Percentiles rank a stretch among this genome's conserved stretches.
These are phyloP conservation scores for Aureobasidium sp. DNA, from an alignment of 2,329 filamentous ascomycete genomes.

Conservation along the genomic window DNA sequence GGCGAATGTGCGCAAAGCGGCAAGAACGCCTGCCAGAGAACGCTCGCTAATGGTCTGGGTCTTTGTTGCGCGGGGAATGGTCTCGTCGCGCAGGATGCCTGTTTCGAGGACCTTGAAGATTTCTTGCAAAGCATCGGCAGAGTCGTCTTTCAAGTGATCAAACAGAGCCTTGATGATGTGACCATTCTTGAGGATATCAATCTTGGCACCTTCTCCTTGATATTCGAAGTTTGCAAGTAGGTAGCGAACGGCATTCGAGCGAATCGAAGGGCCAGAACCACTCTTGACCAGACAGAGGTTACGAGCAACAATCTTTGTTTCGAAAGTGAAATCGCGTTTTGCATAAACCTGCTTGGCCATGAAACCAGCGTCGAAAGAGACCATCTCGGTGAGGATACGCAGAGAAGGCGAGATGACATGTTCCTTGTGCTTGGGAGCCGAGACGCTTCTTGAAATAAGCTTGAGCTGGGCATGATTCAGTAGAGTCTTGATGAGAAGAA, in stretches of 20 bases:
- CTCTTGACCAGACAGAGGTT: slow-evolving; percentile 66
- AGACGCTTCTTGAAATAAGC: slow-evolving; percentile 69
- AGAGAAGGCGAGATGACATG: slow-evolving; percentile 84
- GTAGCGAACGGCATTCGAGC: slow-evolving; percentile 77
- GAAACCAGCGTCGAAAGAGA: slow-evolving; percentile 76
- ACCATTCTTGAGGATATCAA: slow-evolving; percentile 71
- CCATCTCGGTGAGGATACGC: slow-evolving; percentile 77
- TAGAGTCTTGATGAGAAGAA: slow-evolving; percentile 72
- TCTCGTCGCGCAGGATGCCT: slow-evolving; percentile 66
- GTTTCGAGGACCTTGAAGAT: slow-evolving; percentile 64
- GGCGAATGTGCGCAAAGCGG: slow-evolving; percentile 52
- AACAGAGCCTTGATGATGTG: slow-evolving; percentile 64
- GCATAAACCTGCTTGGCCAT: slow-evolving; percentile 68
- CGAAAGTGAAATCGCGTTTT: slow-evolving; percentile 67
- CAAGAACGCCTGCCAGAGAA: slow-evolving; percentile 64
- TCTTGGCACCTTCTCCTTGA: slow-evolving; percentile 68
- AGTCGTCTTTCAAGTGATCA: slow-evolving; percentile 69
- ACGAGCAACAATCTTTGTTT: slow-evolving; percentile 62
- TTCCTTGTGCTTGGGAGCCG: slow-evolving; percentile 73
- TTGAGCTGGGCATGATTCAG: slow-evolving; percentile 75
- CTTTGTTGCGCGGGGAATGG: slow-evolving; percentile 67
- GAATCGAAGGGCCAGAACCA: slow-evolving; percentile 66
- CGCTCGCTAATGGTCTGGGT: slow-evolving; percentile 67
- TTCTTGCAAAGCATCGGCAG: slow-evolving; percentile 66
- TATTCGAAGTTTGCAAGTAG: slow-evolving; percentile 72